A percentile compares a stretch with the other conserved stretches of the same genome.
These are phyloP conservation scores for Asterochloris erici DNA, from an alignment of 139 green algal species.

Conservation along the genomic window DNA sequence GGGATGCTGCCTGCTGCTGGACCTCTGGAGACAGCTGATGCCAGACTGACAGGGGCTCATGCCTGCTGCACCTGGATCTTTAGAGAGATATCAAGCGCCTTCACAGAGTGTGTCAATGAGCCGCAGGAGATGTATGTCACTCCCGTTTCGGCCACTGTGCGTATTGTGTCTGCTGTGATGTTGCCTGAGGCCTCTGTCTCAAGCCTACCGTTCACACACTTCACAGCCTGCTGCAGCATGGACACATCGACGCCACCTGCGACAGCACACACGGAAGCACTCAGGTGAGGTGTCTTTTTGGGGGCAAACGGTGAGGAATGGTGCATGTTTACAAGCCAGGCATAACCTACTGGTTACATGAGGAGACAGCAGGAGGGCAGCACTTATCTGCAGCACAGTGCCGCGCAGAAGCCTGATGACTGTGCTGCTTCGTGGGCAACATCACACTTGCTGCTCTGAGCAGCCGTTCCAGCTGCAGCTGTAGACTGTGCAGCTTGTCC, in stretches of 20 bases:
- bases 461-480: no score
- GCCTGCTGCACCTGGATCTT: slow-evolving; percentile 29
- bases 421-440: no score
- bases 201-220: slow-evolving; percentile 40
- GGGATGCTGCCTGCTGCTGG: no score
- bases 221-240: slow-evolving; percentile 60
- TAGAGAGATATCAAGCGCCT: slow-evolving; percentile 93
- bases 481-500: no score
- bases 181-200: slow-evolving; percentile 96
- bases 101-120: slow-evolving; percentile 91
- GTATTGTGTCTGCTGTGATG: slow-evolving; percentile 83
- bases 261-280: background rate
- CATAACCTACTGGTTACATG: background rate
- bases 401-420: no score
- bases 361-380: background rate
- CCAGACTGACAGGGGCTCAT: no score
- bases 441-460: no score
- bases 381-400: no score
- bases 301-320: no score
- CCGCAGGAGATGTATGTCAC: slow-evolving; percentile 91
- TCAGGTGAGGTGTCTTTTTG: background rate
- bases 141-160: slow-evolving; percentile 80
- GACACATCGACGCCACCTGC: slow-evolving; percentile 78
- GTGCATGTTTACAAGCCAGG: no score
- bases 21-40: no score